phyloP scores from a whole-genome alignment of 1,284 basidiomycete genomes.

The Trametes sp. region DNA sequence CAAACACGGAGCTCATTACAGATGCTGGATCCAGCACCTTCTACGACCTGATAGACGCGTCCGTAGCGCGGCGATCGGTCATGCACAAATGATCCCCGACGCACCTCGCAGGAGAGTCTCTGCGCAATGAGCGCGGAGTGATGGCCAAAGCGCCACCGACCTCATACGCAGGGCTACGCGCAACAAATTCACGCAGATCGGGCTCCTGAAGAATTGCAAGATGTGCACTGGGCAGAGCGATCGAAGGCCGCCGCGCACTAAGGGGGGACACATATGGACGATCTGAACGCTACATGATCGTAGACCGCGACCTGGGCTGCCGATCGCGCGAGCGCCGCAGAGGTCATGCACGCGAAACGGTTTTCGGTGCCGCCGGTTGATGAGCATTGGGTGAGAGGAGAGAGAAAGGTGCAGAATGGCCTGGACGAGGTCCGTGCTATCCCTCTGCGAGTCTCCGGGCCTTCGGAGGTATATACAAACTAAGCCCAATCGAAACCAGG shows the following conservation, averaged over 20 bases:
- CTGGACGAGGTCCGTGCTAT: no score
- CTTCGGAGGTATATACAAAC: no score
- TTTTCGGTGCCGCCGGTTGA: no score
- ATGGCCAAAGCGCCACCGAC: slow-evolving; percentile 8
- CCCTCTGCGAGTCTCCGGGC: no score
- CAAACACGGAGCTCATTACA: no score
- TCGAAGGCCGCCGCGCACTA: neutral
- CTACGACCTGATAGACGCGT: neutral
- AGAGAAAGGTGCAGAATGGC: no score
- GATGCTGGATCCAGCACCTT: neutral
- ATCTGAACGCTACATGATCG: neutral
- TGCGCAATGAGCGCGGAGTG: neutral
- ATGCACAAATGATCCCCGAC: no score
- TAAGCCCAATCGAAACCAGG: no score
- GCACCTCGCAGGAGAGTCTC: neutral
- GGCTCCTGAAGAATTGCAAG: no score
- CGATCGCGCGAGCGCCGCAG: neutral
- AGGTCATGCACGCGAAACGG: neutral
- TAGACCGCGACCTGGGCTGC: neutral
- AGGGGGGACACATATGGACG: neutral
- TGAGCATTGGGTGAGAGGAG: no score
- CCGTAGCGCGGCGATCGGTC: neutral
- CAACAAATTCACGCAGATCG: no score
- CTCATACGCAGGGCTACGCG: neutral
- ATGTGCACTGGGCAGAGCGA: no score